phyloP scores from a whole-genome alignment of 345 rosid genomes.

The Hypericum androsaemum region DNA sequence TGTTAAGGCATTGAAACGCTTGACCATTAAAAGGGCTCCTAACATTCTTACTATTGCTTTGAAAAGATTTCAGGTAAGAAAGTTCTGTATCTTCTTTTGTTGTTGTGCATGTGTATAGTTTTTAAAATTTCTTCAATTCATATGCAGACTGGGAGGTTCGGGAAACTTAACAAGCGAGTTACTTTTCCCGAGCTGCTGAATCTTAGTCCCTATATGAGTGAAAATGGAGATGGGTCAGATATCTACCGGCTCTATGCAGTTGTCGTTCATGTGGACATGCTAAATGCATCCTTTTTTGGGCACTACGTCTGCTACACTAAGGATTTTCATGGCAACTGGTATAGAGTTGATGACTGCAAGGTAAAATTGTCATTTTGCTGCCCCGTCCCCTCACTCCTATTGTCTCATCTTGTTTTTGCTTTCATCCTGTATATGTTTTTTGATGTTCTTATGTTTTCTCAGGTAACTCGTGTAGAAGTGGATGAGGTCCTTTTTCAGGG shows the following conservation, averaged over 20 bases:
- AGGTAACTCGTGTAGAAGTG: constrained; percentile 58
- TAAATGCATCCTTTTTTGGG: constrained; percentile 95
- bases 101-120: too few species aligned
- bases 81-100: too few species aligned
- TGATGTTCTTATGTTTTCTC: constrained; percentile 17
- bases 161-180: constrained; percentile 92
- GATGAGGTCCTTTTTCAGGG: constrained; percentile 90
- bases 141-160: constrained; percentile 90
- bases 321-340: constrained; percentile 80
- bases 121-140: too few species aligned
- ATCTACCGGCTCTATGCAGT: constrained; percentile 81
- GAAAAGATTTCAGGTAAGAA: constrained; percentile 71
- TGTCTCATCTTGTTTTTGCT: constrained; percentile 4
- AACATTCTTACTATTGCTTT: constrained; percentile 92
- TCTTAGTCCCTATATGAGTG: constrained; percentile 79
- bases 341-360: constrained; percentile 80
- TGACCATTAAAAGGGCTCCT: constrained; percentile 58
- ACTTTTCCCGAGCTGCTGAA: constrained; percentile 74
- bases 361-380: constrained; percentile 25
- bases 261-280: constrained; percentile 92
- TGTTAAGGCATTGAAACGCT: constrained; percentile 95
- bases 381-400: not conserved
- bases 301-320: constrained; percentile 88
- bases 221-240: constrained; percentile 59
- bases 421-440: not conserved